These are phyloP conservation scores for Peniophora sp. DNA, from an alignment of 1,284 basidiomycete species.

Conservation along the genomic window DNA sequence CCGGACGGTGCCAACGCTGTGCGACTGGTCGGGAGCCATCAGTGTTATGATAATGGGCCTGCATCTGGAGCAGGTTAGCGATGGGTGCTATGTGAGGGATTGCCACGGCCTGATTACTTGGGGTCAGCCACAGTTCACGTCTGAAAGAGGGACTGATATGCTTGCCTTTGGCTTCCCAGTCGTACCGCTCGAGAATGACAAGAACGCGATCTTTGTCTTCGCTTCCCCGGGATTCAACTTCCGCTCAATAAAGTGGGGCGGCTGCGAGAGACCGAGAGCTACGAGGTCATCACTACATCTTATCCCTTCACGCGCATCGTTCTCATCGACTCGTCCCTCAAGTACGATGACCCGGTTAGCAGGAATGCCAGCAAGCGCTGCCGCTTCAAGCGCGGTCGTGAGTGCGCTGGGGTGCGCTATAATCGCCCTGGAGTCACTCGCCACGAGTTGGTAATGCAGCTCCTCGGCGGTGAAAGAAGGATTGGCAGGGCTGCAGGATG, in stretches of 20 bases:
- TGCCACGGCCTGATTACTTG: conserved; percentile 44
- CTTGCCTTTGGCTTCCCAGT: conserved; percentile 68
- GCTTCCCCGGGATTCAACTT: conserved; percentile 55
- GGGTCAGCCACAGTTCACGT: not conserved
- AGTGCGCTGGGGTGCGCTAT: conserved; percentile 51
- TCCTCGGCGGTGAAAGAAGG: conserved; percentile 65
- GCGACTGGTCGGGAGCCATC: conserved; percentile 22
- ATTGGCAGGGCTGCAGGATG: conserved; percentile 42
- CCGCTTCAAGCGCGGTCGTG: conserved; percentile 40
- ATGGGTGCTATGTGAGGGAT: conserved; percentile 65
- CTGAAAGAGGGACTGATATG: conserved; percentile 17
- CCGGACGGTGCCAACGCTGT: conserved; percentile 34
- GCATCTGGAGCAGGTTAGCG: conserved; percentile 54
- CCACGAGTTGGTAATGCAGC: conserved; percentile 51
- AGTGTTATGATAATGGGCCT: conserved; percentile 37
- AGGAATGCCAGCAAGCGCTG: conserved; percentile 43
- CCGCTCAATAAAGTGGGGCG: conserved; percentile 37
- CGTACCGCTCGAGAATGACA: conserved; percentile 77
- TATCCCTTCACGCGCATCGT: conserved; percentile 4
- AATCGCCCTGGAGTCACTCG: conserved; percentile 47
- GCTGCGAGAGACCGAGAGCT: conserved; percentile 37
- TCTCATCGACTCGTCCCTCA: conserved; percentile 6
- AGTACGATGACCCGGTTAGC: conserved; percentile 49
- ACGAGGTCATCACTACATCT: conserved; percentile 47
- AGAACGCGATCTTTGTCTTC: conserved; percentile 61